Evolutionary conservation across 768 basidiomycete species (phyloP), one percentile per base, ranked within the genome.

Genomic region (Podaxis mareebaensis): DNA sequence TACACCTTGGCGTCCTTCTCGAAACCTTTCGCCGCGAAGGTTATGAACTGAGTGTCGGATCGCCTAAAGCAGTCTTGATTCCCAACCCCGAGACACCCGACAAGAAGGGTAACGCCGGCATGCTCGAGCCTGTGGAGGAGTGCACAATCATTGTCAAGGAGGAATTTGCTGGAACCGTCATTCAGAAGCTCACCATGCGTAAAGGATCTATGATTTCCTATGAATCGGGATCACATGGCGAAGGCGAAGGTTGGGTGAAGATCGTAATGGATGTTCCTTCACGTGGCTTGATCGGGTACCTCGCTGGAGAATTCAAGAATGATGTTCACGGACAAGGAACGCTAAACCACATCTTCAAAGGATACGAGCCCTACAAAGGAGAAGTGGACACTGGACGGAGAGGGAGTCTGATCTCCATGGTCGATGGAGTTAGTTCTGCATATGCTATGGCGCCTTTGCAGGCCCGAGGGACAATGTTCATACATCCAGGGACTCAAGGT

Each of bases 331-430:
- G 81, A 11, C 76, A 83, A 69, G 81, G 82, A 53, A 80, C 81
- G n/a, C 78, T 83, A 61, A 82, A 81, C 64, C 82, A 83, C 61
- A 82, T 81, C 17, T 83, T 83, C 74, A 81, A 82, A 64, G 81
- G 71, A 0, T 83, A 83, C 56, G 77, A 80, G 69, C 33, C 33
- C 33, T 33, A 33, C 33, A 33, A 33, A 33, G 33, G 33, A 33
- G 33, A 69, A 8, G 78, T 82, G 36, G 80, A 82, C 60, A 82
- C 82, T 2, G 81, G 81, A 1, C 73, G 82, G 24, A 82, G 81
- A 58, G 82, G 80, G 6, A 75, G 81, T 48, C 66, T 83, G 40
- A 81, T 83, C 40, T 80, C 80, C 7, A 82, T 82, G 81, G 68
- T 77, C 12, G 66, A 72, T 22, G 82, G 82, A 36, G 80, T 81